Evolutionary conservation across 169 alveolate genomes (phyloP), one percentile per base, ranked within the genome.

Genomic region (Plasmodium falciparum): DNA sequence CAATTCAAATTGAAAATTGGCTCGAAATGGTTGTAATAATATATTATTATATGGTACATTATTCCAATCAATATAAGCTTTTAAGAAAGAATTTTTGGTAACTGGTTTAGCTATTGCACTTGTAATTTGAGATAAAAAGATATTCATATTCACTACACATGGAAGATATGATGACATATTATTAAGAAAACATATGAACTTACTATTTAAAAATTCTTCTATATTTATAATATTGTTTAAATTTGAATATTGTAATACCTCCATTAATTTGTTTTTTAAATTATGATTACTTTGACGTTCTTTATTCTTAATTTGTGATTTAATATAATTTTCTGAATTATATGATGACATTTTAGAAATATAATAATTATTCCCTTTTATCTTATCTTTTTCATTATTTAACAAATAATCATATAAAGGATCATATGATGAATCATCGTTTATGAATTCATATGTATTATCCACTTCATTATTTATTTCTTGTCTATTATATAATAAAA

Each of bases 61-160:
- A 65, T 83, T 83, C 91, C 91, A 83, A 58, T 83, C 91, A 49
- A 83, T 83, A 63, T 83, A 83, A 20, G 91, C 91, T 49, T 73
- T 67, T 45, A 83, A 61, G 29, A 83, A 83, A n/a, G 91, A 76
- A 50, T 29, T 83, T 58, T 33, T 83, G 45, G 91, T 58, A 12
- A 83, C 91, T 12, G 91, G 91, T 70, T 73, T 83, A n/a, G 58
- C 43, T 22, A 83, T 67, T 8, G 74, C 91, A 43, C 91, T 83
- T 9, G 91, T 83, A 22, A 83, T 67, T 71, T 83, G 91, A 33
- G 91, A 83, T 17, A 83, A 49, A 56, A 83, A 71, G 43, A 83
- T 70, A 45, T 70, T 83, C 45, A 83, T 69, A 83, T 83, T 58
- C 56, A 83, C 33, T 20, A 83, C 43, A 63, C 91, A 83, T 20